Evolutionary conservation across 1,284 basidiomycete species (phyloP), one percentile per base, ranked within the genome.

Genomic region (Ganoderma leucocontextum): DNA sequence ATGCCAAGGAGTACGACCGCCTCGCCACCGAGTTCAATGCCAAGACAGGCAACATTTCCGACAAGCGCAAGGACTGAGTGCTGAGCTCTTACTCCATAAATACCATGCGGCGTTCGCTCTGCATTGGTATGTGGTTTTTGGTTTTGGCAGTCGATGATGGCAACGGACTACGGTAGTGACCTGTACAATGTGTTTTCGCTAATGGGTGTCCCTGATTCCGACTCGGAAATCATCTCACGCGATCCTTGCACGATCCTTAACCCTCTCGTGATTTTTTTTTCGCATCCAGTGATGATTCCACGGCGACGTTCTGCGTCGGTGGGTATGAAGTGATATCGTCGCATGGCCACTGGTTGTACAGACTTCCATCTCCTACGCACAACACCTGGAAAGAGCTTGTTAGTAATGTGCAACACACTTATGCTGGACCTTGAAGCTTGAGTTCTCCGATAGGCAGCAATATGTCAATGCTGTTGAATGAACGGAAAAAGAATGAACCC

Each of bases 21-120:
- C 87, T 96, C 64, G 91, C 94, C 1, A 91, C 89, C 15, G 89
- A 91, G 80, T 90, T 90, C 81, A 94, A 94, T 79, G 83, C 89
- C 69, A 84, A 86, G 70, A 91, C 91, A 0, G 93, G 92, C 7
- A 76, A 78, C 29, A 75, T 82, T 13, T 85, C 84, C 4, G 77
- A 86, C 78, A 89, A 88, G 81, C 81, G 81, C 70, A 79, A 78
- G 68, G 84, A 84, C 66, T 84, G 70, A 77, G 6, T 8, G 13
- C 15, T 22, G 39, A 22, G 39, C 35, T 15, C n/a, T 25, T 29
- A 29, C 41, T 19, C 9, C 39, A 41, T 57, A 8, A 22, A 47
- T 22, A 22, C 52, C 17, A 19, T 33, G 29, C 17, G 33, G 33
- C 33, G 2, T 4, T 36, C 17, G 17, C 33, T 57, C 17, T 19